Evolutionary conservation across 1,284 basidiomycete species (phyloP).

Genomic region (Trichosporon coremiiforme): DNA sequence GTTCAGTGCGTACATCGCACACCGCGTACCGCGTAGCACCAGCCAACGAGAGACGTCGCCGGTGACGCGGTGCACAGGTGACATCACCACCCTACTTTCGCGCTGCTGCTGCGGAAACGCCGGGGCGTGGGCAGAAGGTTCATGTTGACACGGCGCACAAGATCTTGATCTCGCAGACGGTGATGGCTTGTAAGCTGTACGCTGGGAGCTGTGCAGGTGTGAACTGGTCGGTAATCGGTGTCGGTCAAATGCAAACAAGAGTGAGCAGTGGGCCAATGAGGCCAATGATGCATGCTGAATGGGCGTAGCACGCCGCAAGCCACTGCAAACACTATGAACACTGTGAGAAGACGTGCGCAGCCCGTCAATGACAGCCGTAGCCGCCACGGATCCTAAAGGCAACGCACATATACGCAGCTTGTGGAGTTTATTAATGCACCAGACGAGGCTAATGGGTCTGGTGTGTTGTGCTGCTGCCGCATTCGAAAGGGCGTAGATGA

Average conservation of each 20-base stretch:
- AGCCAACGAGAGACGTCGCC: conserved; percentile 3
- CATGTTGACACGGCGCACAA: neutral
- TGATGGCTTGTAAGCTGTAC: neutral
- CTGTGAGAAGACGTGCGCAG: neutral
- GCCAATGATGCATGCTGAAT: neutral
- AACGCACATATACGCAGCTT: neutral
- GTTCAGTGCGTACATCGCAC: neutral
- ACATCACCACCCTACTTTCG: conserved; percentile 7
- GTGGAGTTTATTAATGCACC: too few relatives aligned
- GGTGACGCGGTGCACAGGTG: neutral
- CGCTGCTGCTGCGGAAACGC: neutral
- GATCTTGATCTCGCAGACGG: conserved; percentile 3
- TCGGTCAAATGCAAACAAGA: conserved; percentile 1
- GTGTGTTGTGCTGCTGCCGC: neutral
- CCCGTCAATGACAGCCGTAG: neutral
- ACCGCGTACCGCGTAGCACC: neutral
- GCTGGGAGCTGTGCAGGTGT: neutral
- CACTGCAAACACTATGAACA: too few relatives aligned
- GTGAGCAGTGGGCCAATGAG: neutral
- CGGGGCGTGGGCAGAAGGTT: neutral
- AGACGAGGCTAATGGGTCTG: neutral
- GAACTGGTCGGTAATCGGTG: neutral
- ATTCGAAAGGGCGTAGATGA: neutral
- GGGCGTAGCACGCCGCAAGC: neutral
- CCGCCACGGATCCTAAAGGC: neutral